Evolutionary conservation across 1,139 yeast genomes (phyloP).

Genomic region (Yamadazyma spencermartinsiae): DNA sequence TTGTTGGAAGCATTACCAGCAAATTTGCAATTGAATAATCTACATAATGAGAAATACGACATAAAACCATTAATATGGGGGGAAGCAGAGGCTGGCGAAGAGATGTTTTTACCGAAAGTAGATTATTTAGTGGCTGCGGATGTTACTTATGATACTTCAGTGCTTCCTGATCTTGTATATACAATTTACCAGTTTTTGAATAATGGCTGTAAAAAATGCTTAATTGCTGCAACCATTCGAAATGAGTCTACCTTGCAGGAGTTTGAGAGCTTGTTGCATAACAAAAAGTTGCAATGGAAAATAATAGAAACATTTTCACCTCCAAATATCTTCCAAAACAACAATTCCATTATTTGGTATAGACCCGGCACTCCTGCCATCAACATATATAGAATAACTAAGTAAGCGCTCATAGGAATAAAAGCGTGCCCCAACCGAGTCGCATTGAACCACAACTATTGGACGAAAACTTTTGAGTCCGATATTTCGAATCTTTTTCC

Average conservation of each 20-base stretch:
- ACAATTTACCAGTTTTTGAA: conserved; percentile 46
- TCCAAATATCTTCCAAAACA: conserved; percentile 4
- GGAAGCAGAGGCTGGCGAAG: conserved; percentile 29
- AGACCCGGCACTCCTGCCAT: conserved; percentile 30
- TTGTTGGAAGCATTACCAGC: conserved; percentile 53
- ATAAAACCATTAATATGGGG: conserved; percentile 59
- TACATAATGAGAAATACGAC: conserved; percentile 10
- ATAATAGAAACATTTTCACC: conserved; percentile 15
- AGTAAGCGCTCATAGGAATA: not conserved
- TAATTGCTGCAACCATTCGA: conserved; percentile 76
- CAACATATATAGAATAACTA: conserved; percentile 7
- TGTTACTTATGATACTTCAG: conserved; percentile 74
- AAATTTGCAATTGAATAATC: conserved; percentile 49
- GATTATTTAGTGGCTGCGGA: conserved; percentile 76
- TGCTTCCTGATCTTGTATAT: conserved; percentile 55
- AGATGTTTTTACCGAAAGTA: conserved; percentile 24
- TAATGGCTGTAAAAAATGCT: conserved; percentile 31
- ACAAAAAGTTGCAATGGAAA: conserved; percentile 26
- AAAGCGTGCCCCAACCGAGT: conserved; percentile 3
- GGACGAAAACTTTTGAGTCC: conserved; percentile 4
- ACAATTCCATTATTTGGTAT: conserved; percentile 29
- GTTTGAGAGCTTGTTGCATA: conserved; percentile 50
- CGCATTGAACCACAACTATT: not conserved
- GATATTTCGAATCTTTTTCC: not conserved
- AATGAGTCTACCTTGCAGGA: conserved; percentile 54